Evolutionary conservation across 345 rosid genomes (phyloP).

Genomic region (Hevea brasiliensis): DNA sequence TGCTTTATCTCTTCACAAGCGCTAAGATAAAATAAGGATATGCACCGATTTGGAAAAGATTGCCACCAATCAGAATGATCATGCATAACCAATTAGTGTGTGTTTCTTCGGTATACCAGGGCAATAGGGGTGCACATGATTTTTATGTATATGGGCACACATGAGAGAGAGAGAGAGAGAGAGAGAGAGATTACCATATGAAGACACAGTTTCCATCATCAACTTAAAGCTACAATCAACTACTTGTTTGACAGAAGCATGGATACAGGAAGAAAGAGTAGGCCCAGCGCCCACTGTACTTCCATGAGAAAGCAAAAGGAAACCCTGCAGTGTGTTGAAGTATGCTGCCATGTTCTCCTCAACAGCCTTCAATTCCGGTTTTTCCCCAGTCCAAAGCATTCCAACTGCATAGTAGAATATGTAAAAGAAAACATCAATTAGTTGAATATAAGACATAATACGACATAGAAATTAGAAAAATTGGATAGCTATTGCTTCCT

Average conservation of each 20-base stretch:
- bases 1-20: too few relatives aligned
- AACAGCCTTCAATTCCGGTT: constrained; percentile 62
- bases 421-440: constrained; percentile 1
- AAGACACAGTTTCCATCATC: constrained; percentile 66
- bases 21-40: not conserved
- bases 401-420: constrained; percentile 49
- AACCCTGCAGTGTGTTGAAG: constrained; percentile 79
- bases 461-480: not conserved
- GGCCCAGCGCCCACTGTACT: constrained; percentile 81
- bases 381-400: constrained; percentile 84
- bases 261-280: constrained; percentile 67
- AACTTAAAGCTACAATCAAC: constrained; percentile 85
- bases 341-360: constrained; percentile 67
- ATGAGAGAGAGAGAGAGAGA: not conserved
- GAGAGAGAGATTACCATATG: constrained; percentile 47
- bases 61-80: not conserved
- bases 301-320: constrained; percentile 74
- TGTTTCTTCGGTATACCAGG: not conserved
- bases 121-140: not conserved
- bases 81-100: not conserved
- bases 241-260: constrained; percentile 60
- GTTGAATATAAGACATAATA: not conserved
- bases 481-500: not conserved
- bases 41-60: not conserved
- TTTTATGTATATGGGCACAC: not conserved